Evolutionary conservation across 495 filamentous ascomycete genomes (phyloP).

Genomic region (Antarctomyces pellizariae): DNA sequence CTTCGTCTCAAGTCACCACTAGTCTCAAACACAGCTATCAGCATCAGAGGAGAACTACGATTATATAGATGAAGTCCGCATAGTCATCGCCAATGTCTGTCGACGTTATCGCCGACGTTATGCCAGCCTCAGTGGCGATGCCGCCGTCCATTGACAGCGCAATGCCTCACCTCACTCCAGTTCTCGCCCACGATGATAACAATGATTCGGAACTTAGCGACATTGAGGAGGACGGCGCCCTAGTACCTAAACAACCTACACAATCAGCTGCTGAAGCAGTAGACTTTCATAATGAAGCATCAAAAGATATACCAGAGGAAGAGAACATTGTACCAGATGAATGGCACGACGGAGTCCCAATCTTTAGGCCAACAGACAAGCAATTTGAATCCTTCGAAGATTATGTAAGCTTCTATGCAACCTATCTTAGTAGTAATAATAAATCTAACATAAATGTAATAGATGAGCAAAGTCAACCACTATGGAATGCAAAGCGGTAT

Average conservation of each 20-base stretch:
- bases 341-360: slow-evolving; percentile 38
- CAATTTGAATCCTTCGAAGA: slow-evolving; percentile 81
- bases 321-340: slow-evolving; percentile 40
- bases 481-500: slow-evolving; percentile 97
- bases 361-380: slow-evolving; percentile 87
- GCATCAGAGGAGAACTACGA: too few species aligned
- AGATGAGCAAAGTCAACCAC: slow-evolving; percentile 64
- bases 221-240: slow-evolving; percentile 21
- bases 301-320: slow-evolving; percentile 18
- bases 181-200: slow-evolving; percentile 4
- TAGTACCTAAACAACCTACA: slow-evolving; percentile 2
- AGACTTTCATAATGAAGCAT: slow-evolving; percentile 1
- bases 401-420: slow-evolving; percentile 27
- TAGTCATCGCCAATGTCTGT: not conserved
- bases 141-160: too few species aligned
- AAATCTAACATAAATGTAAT: not conserved
- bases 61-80: slow-evolving; percentile 1
- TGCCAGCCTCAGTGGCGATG: too few species aligned
- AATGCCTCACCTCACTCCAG: slow-evolving; percentile 10
- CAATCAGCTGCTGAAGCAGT: slow-evolving; percentile 3
- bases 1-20: slow-evolving; percentile 27
- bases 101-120: not conserved
- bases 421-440: slow-evolving; percentile 1
- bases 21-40: slow-evolving; percentile 25
- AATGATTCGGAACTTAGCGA: slow-evolving; percentile 35